Evolutionary conservation across 2,329 filamentous ascomycete genomes (phyloP), one percentile per base, ranked within the genome.

Genomic region (Fusarium mundagurra): DNA sequence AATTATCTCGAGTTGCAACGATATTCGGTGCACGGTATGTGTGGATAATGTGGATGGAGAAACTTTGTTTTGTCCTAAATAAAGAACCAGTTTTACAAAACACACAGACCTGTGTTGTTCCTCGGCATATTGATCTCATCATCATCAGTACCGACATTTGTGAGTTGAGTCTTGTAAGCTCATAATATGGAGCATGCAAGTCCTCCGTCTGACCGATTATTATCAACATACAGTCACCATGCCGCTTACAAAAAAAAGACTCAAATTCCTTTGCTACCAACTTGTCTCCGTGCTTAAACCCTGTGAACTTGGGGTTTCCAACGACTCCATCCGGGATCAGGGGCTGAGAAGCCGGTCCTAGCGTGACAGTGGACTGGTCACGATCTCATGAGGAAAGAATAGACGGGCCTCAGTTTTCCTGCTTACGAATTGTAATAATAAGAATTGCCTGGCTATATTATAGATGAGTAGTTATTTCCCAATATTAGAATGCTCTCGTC

Each of bases 11-110:
- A 50, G 43, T 38, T 36, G 24, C 34, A 50, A 59, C 29, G 64
- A 22, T 70, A 38, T 61, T 70, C 38, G 27, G 41, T 48, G 61
- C 70, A 73, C 39, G 51, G 65, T 53, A 73, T 45, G 27, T 29
- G 45, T 60, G 53, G 45, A 61, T 34, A 47, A 43, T 44, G 43
- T 45, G 59, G 59, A 64, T 64, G 41, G 59, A 47, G 39, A 62
- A 74, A 62, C 67, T 74, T 48, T 73, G 47, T 71, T 53, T 60
- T 66, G 36, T 69, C 55, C 54, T 45, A 71, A 73, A 59, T 64
- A 44, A 70, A 41, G 48, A 47, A 44, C 38, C 38, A n/a, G 43
- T 55, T 33, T 41, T 18, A 27, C 33, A 44, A 36, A 64, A 33
- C n/a, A 38, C 60, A 51, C 51, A 39, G 60, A 4, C 57, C 33